These are phyloP conservation scores for Colletotrichum kahawae DNA, from an alignment of 2,329 filamentous ascomycete species.

Conservation along the genomic window DNA sequence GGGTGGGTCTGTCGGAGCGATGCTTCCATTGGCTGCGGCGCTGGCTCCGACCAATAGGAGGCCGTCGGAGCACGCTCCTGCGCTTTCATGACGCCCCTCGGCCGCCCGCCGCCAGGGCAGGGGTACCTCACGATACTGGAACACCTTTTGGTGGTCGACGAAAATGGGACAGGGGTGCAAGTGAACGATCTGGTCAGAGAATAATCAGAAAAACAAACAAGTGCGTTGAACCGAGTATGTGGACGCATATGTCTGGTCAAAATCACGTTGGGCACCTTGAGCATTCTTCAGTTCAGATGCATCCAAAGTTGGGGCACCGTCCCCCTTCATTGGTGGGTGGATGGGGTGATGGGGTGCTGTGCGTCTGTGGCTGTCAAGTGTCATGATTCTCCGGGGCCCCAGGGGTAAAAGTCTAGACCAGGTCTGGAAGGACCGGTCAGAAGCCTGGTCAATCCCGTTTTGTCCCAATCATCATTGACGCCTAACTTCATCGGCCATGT, in stretches of 20 bases:
- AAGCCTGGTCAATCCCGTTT: neutral
- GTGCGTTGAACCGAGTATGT: neutral
- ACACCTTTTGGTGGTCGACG: no score
- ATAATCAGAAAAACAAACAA: neutral
- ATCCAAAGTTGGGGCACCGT: neutral
- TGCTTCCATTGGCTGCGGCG: neutral
- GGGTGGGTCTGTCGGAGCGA: neutral
- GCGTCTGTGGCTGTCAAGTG: neutral
- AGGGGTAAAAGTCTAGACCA: neutral
- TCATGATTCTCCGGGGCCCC: neutral
- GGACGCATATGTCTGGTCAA: neutral
- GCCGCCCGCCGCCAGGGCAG: neutral
- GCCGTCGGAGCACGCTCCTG: slow-evolving; percentile 15
- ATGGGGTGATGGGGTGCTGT: neutral
- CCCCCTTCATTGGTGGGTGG: neutral
- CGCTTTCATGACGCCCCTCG: neutral
- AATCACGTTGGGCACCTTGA: neutral
- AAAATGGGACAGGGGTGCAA: neutral
- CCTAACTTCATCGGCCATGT: neutral
- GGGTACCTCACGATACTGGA: neutral
- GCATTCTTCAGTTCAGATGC: neutral
- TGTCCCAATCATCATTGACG: neutral
- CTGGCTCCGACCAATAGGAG: slow-evolving; percentile 2
- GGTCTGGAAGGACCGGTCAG: neutral
- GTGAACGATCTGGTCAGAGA: neutral